A percentile compares a stretch with the other conserved stretches of the same genome.
Conservation (phyloP, 805 yeast species). For the Cyberlindnera maclurae region DNA sequence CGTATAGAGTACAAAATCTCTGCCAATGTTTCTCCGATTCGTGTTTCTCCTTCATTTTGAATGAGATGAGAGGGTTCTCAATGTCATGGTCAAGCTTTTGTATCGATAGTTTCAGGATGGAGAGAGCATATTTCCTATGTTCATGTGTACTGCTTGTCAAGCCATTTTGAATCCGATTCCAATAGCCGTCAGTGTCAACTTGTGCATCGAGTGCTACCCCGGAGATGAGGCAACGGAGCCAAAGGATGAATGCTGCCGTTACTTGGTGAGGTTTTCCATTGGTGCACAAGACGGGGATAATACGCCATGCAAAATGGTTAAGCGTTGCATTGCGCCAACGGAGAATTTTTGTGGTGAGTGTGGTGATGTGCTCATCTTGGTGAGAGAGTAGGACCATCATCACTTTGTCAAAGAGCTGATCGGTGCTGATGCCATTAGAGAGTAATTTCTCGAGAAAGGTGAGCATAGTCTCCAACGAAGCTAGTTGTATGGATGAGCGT, state of each 20-base stretch:
- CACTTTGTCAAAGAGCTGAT: constrained; percentile 20
- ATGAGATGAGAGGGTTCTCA: constrained; percentile 23
- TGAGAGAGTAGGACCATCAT: constrained; percentile 30
- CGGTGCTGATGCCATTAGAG: constrained; percentile 3
- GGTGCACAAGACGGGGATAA: constrained; percentile 31
- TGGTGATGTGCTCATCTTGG: constrained; percentile 32
- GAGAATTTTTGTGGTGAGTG: constrained; percentile 32
- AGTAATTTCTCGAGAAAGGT: constrained; percentile 13
- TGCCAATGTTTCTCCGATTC: constrained; percentile 53
- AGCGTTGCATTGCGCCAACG: constrained; percentile 46
- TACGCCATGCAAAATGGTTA: constrained; percentile 38
- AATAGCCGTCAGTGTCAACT: constrained; percentile 32
- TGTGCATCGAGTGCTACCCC: constrained; percentile 2
- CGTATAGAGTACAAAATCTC: constrained; percentile 65
- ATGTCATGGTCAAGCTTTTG: constrained; percentile 32
- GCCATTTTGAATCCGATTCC: constrained; percentile 52
- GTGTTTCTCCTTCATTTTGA: constrained; percentile 6
- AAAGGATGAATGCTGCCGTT: constrained; percentile 42
- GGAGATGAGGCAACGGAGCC: constrained; percentile 45
- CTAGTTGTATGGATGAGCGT: too few species aligned
- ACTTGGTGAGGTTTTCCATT: constrained; percentile 26
- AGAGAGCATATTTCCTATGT: constrained; percentile 58
- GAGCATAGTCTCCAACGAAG: constrained; percentile 3
- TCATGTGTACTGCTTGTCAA: constrained; percentile 54
- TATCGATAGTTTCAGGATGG: constrained; percentile 57